Evolutionary conservation across 192 early-diverging fungal species (phyloP), one percentile per base, ranked within the genome.

Genomic region (Coemansia pectinata): DNA sequence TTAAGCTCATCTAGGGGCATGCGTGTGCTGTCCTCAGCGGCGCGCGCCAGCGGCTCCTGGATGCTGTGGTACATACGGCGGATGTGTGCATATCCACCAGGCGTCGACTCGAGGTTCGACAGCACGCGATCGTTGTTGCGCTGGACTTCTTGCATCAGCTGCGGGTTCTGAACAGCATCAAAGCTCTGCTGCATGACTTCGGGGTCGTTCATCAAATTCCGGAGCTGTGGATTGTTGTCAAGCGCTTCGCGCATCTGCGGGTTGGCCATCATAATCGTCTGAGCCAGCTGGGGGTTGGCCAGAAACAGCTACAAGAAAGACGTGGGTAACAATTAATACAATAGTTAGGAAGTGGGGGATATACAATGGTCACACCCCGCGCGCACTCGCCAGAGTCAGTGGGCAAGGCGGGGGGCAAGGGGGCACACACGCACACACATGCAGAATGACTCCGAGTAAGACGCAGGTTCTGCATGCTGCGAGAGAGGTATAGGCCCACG

Each of bases 71-170:
- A 82, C 72, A 86, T 76, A 55, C 76, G 69, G 5, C 72, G 70
- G 45, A 86, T 84, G 36, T 84, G 81, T 5, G 80, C 75, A 44
- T 69, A 80, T 23, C 85, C 85, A 33, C 85, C 85, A 7, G 85
- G 85, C 42, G 70, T 50, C 27, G 77, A 45, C 44, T 86, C 83
- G 45, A 86, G 76, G 62, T 86, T 84, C 6, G 77, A 73, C 53
- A 86, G 76, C 39, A 74, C 81, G 4, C 82, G 81, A 68, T 86
- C 85, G 69, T 85, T 84, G 72, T 85, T 84, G 59, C 85, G 78
- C 76, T 79, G 75, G 29, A 84, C 59, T 65, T 86, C 82, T 48
- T 74, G 78, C 83, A 84, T 76, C 64, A 82, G 72, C 36, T 34
- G 60, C 15, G 85, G 85, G 61, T 86, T 86, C 64, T 74, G 72